Evolutionary conservation across 2,329 filamentous ascomycete genomes (phyloP), one percentile per base, ranked within the genome.

Genomic region (Mollisiaceae sp.): DNA sequence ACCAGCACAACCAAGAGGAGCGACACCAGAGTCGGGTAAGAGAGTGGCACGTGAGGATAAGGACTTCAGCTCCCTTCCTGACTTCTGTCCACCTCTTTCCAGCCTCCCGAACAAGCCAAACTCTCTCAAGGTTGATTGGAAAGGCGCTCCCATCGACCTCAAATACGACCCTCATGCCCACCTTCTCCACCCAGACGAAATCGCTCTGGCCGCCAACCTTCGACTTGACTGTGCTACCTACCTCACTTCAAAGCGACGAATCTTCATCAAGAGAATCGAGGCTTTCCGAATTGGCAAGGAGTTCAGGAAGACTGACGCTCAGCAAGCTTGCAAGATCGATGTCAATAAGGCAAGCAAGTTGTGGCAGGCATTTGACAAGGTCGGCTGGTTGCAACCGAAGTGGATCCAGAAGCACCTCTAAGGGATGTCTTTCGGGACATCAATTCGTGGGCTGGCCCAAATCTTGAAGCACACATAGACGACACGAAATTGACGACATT

Each of bases 281-380:
- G 86, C 89, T 1, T 80, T 88, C 43, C 79, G 82, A 63, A 88
- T 87, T 41, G 85, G 86, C 75, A 95, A 96, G 78, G 91, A 94
- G 74, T 97, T 97, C 78, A 89, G 92, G 77, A 97, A 97, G 85
- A 98, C 94, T 1, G 92, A 97, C 76, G 93, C 93, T 5, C 94
- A 98, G 78, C 92, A 97, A 77, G 93, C 92, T n/a, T 97, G 93
- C 85, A 96, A 96, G 82, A 97, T 97, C 69, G 94, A 98, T 74
- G 94, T 98, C 77, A 97, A 97, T 83, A 98, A 97, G 82, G 93
- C 94, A 2, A 96, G 92, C 70, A 94, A 94, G 78, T 83, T 98
- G 56, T 97, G 93, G 91, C 89, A 89, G 43, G 93, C 93, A 6
- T 98, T 92, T 75, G 91, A 97, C 59, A 90, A 89, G 72, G 91